Evolutionary conservation across 176 grass and related monocot species (phyloP).

Genomic region (Secale cereale): DNA sequence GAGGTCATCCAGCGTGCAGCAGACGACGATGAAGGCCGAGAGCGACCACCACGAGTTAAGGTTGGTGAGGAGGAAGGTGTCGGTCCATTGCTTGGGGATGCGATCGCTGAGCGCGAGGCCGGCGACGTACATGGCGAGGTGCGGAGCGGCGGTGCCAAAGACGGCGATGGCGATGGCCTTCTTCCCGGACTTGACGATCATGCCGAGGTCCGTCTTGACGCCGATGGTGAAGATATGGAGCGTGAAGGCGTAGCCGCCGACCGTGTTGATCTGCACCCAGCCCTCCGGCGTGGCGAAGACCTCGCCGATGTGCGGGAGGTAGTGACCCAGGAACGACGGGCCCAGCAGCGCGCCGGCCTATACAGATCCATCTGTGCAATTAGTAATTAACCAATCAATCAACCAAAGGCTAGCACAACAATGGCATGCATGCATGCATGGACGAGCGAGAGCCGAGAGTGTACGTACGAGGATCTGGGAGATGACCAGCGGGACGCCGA

Average conservation of each 20-base stretch:
- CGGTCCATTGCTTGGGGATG: background rate
- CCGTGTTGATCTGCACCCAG: slow-evolving; percentile 62
- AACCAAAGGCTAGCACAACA: background rate
- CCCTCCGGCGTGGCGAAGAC: slow-evolving; percentile 50
- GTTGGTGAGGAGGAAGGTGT: slow-evolving; percentile 21
- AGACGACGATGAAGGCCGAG: slow-evolving; percentile 73
- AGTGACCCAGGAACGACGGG: slow-evolving; percentile 45
- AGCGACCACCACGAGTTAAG: slow-evolving; percentile 60
- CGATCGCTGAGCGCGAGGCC: background rate
- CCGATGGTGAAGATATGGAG: slow-evolving; percentile 71
- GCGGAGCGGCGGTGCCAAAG: slow-evolving; percentile 31
- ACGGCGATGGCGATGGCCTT: slow-evolving; percentile 68
- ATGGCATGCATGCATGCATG: background rate
- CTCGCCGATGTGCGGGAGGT: slow-evolving; percentile 1
- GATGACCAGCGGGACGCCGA: slow-evolving; percentile 51
- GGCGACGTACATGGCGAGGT: slow-evolving; percentile 12
- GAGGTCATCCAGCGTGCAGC: slow-evolving; percentile 62
- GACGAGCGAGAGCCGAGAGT: background rate
- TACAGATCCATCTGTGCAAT: background rate
- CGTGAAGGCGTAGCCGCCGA: slow-evolving; percentile 51
- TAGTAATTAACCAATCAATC: background rate
- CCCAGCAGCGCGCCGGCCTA: slow-evolving; percentile 67
- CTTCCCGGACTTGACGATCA: slow-evolving; percentile 68
- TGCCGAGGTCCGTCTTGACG: slow-evolving; percentile 76
- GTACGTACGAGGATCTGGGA: slow-evolving; percentile 66